These are phyloP conservation scores for Tephrocybe sp. DNA, from an alignment of 768 basidiomycete genomes.

Conservation along the genomic window DNA sequence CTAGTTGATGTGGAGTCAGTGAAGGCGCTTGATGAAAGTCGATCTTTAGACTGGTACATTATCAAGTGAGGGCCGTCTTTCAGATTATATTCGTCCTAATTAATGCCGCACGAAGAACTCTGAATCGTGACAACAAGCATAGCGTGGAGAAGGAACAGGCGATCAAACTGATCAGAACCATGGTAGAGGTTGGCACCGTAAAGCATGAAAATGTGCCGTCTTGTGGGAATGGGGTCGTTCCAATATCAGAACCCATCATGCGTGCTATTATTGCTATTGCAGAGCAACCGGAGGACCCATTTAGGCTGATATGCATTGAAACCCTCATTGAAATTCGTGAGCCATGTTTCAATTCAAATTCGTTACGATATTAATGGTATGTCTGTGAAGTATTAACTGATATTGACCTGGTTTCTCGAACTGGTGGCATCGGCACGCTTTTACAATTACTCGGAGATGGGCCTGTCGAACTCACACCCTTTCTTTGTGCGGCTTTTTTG, in stretches of 20 bases:
- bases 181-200: conserved; percentile 74
- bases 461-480: conserved; percentile 74
- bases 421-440: conserved; percentile 83
- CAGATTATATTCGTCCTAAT: not conserved
- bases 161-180: conserved; percentile 81
- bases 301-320: conserved; percentile 77
- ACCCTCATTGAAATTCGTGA: conserved; percentile 87
- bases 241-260: conserved; percentile 73
- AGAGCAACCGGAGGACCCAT: conserved; percentile 89
- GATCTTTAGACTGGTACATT: conserved; percentile 85
- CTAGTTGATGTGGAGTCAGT: conserved; percentile 75
- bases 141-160: conserved; percentile 89
- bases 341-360: conserved; percentile 23
- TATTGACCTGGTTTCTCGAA: conserved; percentile 72
- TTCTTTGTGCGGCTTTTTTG: conserved; percentile 78
- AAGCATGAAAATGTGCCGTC: conserved; percentile 43
- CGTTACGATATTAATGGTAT: not conserved
- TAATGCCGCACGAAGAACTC: conserved; percentile 47
- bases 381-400: conserved; percentile 74
- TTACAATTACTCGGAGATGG: conserved; percentile 89
- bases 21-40: conserved; percentile 49
- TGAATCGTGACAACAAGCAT: conserved; percentile 82
- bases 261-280: conserved; percentile 91
- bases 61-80: conserved; percentile 58
- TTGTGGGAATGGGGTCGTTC: conserved; percentile 43